A percentile compares a stretch with the other conserved stretches of the same genome.
Evolutionary conservation across 257 asterid species (phyloP).

Genomic region (Capsicum baccatum): DNA sequence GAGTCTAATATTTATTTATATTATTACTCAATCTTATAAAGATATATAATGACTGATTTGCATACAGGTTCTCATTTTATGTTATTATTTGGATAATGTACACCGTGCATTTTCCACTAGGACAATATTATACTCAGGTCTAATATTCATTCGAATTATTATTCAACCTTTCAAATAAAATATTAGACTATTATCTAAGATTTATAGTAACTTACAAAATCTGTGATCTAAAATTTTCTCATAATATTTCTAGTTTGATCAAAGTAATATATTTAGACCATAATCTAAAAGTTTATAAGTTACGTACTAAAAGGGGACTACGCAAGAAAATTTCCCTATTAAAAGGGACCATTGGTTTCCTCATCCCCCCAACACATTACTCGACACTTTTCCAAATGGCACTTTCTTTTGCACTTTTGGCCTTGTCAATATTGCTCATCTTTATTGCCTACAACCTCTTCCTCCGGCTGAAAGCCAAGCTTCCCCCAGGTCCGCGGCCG

Average conservation of each 20-base stretch:
- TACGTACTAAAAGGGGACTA: no score
- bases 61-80: no score
- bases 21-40: neutral
- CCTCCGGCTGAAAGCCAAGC: neutral
- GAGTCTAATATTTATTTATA: neutral
- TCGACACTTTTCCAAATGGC: neutral
- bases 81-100: no score
- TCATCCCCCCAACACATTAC: neutral
- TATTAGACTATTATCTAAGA: no score
- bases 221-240: no score
- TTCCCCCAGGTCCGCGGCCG: constrained; percentile 5
- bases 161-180: neutral
- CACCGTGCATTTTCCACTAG: neutral
- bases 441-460: neutral
- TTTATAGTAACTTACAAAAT: no score
- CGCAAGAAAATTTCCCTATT: neutral
- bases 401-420: neutral
- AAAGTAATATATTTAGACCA: no score
- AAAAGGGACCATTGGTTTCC: neutral
- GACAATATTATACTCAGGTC: no score
- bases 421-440: neutral
- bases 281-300: no score
- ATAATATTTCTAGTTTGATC: no score
- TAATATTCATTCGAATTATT: neutral
- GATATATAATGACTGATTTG: no score